Evolutionary conservation across 257 asterid genomes (phyloP).

Genomic region (Primulina tabacum): DNA sequence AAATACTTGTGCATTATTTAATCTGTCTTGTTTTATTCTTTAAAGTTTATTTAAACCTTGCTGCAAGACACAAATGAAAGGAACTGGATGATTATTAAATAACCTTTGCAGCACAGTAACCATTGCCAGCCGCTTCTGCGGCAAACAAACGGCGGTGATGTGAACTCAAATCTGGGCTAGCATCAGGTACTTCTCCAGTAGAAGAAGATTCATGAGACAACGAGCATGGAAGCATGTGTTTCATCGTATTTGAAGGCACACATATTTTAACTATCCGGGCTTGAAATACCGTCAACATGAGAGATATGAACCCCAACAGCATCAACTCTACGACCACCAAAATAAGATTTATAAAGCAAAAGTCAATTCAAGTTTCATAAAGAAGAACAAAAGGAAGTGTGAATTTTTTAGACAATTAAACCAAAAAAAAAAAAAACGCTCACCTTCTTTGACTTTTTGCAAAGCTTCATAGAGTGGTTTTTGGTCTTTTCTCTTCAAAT

Average conservation of each 20-base stretch:
- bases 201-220: slow-evolving; percentile 27
- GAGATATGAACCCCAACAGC: slow-evolving; percentile 82
- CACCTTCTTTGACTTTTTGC: slow-evolving; percentile 80
- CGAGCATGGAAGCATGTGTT: slow-evolving; percentile 58
- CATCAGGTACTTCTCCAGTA: slow-evolving; percentile 24
- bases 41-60: background rate
- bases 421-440: background rate
- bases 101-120: slow-evolving; percentile 62
- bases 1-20: too few relatives aligned
- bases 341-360: slow-evolving; percentile 23
- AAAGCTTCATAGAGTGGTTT: slow-evolving; percentile 74
- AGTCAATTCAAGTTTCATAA: background rate
- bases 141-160: slow-evolving; percentile 55
- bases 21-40: too few relatives aligned
- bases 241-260: slow-evolving; percentile 35
- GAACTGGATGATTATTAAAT: background rate
- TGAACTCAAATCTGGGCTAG: slow-evolving; percentile 25
- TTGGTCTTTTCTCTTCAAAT: slow-evolving; percentile 63
- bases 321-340: slow-evolving; percentile 53
- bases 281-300: slow-evolving; percentile 71
- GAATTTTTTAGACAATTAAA: background rate
- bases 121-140: slow-evolving; percentile 35
- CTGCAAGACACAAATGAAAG: slow-evolving; percentile 1
- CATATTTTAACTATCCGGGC: slow-evolving; percentile 52
- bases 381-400: background rate